Base-by-base conservation (phyloP, 1,139 yeast genomes). In the Geotrichum reessii region DNA sequence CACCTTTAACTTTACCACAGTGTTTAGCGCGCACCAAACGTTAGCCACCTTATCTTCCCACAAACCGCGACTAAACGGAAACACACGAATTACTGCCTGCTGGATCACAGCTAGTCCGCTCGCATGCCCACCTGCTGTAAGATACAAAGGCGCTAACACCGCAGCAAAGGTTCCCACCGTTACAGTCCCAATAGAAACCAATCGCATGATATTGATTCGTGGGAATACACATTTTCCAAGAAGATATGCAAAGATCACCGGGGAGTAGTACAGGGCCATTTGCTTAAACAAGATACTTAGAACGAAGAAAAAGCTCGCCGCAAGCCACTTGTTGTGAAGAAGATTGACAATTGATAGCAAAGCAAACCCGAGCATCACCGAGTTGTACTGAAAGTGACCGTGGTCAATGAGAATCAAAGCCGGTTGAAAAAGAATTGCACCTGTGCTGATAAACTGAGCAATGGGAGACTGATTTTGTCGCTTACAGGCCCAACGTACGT, bases 21-120 rank as follows among this genome's bases (percentile, higher is more conserved):
- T 77, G 71, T 93, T 93, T 1, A 91, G 76, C 9, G 95, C 86
- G 71, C 99, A 92, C 99, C 99, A 93, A 67, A 93, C 86, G 69
- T 92, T 93, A 54, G 97, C 97, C 14, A 95, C 99, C 71, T 93
- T 93, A 70, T 93, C 99, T 72, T 93, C 99, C 78, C 95, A 93
- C n/a, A 95, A 78, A 0, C 99, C 99, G 69, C 99, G 80, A 53
- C 83, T 82, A 68, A 93, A 92, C 1, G 99, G 99, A 72, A 93
- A 93, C 33, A 93, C 86, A 64, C 99, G 80, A 53, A 77, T 72
- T 21, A 89, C 63, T 66, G 71, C 78, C 78, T 66, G 78, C 40
- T 19, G 47, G 11, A 73, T 52, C 76, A 78, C 71, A 72, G 82
- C 58, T 49, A 75, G 24, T 28, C 71, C 51, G 14, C 67, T 67